Evolutionary conservation across 1,139 yeast species (phyloP).

Genomic region (Suhomyces taliae): DNA sequence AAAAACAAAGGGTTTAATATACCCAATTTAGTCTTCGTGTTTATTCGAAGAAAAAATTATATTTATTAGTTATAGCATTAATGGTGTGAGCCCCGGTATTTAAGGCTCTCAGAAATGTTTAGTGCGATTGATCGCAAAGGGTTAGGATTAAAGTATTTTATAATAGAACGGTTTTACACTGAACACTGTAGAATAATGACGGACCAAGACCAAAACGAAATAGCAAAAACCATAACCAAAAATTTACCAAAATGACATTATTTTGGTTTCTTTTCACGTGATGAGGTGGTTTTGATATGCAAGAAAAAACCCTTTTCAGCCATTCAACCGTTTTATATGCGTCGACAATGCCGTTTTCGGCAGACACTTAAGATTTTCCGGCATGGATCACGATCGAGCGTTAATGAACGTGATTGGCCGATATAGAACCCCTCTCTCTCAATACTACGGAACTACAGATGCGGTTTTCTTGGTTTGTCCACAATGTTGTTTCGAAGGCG

Average conservation of each 20-base stretch:
- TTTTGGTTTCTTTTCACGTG: not conserved
- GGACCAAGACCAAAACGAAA: not conserved
- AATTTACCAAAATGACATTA: too few relatives aligned
- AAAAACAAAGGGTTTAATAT: too few relatives aligned
- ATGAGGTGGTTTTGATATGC: not conserved
- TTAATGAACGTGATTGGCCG: slow-evolving; percentile 4
- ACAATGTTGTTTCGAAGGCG: not conserved
- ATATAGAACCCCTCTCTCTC: slow-evolving; percentile 6
- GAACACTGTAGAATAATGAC: not conserved
- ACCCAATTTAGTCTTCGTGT: too few relatives aligned
- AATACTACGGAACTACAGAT: not conserved
- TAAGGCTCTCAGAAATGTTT: not conserved
- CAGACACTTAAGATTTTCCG: slow-evolving; percentile 1
- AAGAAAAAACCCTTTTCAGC: not conserved
- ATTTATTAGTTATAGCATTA: not conserved
- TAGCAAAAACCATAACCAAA: too few relatives aligned
- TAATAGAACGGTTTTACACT: not conserved
- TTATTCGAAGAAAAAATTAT: too few relatives aligned
- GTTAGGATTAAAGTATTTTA: not conserved
- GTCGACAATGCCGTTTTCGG: slow-evolving; percentile 2
- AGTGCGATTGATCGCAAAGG: not conserved
- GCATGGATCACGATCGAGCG: not conserved
- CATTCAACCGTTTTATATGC: not conserved
- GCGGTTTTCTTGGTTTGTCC: not conserved
- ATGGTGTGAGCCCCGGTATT: not conserved